Evolutionary conservation across 2,329 filamentous ascomycete species (phyloP), one percentile per base, ranked within the genome.

Genomic region (Ophiocordyceps camponoti-saundersi): DNA sequence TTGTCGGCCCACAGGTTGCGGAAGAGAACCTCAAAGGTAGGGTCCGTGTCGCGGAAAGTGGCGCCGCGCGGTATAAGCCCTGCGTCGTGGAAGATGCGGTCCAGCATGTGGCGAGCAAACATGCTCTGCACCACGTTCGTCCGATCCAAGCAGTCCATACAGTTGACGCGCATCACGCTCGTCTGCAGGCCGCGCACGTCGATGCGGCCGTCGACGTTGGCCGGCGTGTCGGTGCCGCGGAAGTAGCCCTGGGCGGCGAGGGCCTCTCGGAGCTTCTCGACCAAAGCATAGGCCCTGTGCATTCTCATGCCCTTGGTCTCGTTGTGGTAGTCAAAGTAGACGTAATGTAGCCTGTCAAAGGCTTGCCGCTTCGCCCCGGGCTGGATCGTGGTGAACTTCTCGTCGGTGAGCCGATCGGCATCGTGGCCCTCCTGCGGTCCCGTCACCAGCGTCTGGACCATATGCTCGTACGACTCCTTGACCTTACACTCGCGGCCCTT

Each of bases 1-100:
- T 98, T 98, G 65, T 98, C 92, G 29, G 92, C 92, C 92, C 92
- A 98, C 16, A 96, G 73, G 64, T 96, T 96, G 54, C 92, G 86
- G 77, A 96, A 98, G 49, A 96, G 69, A 56, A 83, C 72, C 63
- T 95, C 89, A 60, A 98, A 98, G 1, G 73, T 77, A 13, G 74
- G 68, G 57, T 95, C 87, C 56, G 88, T 84, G 48, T 73, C 69
- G 41, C 80, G 79, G 55, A 92, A 89, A 21, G 75, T 80, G 57
- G 90, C 78, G 47, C 88, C 88, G 23, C 78, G 75, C 46, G 76
- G 65, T 56, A 96, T 75, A 46, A 95, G 68, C 34, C 89, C 89
- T 3, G 87, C 68, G 55, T 96, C 90, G 52, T 81, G 76, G 48
- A 98, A 79, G 70, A 95, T 92, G 53, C 88, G 82, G 51, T 89